phyloP scores from a whole-genome alignment of 768 basidiomycete species.

The Naematelia aurantialba region DNA sequence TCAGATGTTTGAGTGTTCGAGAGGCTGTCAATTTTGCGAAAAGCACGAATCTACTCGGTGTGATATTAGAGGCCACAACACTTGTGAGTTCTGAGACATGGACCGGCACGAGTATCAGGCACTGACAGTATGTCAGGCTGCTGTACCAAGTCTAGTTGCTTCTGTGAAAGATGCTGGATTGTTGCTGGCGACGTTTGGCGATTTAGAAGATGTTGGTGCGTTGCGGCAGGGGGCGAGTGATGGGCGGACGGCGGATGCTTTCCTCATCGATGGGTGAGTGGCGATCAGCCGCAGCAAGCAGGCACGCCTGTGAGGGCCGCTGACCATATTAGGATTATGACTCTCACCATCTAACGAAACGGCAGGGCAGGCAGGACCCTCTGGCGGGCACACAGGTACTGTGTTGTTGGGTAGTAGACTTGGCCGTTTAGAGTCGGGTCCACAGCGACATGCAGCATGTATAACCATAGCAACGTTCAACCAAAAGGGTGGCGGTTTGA shows the following conservation, averaged over 20 bases:
- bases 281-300: too few species aligned
- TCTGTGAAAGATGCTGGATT: slow-evolving; percentile 85
- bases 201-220: slow-evolving; percentile 52
- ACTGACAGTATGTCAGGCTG: too few species aligned
- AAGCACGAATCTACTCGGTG: slow-evolving; percentile 83
- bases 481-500: not conserved
- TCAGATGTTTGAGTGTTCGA: slow-evolving; percentile 65
- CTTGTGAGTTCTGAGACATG: slow-evolving; percentile 72
- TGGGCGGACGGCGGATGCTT: slow-evolving; percentile 42
- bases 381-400: too few species aligned
- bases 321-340: not conserved
- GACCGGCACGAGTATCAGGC: too few species aligned
- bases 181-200: slow-evolving; percentile 78
- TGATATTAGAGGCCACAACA: slow-evolving; percentile 80
- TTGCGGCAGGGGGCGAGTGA: slow-evolving; percentile 36
- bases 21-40: slow-evolving; percentile 92
- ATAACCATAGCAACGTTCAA: not conserved
- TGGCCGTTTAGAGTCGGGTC: too few species aligned
- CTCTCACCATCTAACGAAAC: not conserved
- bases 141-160: slow-evolving; percentile 83
- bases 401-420: too few species aligned
- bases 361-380: too few species aligned
- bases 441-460: not conserved
- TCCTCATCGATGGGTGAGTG: slow-evolving; percentile 44
- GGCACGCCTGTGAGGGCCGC: too few species aligned